phyloP scores from a whole-genome alignment of 148 eudicot genomes.

The Nepenthes mirabilis region DNA sequence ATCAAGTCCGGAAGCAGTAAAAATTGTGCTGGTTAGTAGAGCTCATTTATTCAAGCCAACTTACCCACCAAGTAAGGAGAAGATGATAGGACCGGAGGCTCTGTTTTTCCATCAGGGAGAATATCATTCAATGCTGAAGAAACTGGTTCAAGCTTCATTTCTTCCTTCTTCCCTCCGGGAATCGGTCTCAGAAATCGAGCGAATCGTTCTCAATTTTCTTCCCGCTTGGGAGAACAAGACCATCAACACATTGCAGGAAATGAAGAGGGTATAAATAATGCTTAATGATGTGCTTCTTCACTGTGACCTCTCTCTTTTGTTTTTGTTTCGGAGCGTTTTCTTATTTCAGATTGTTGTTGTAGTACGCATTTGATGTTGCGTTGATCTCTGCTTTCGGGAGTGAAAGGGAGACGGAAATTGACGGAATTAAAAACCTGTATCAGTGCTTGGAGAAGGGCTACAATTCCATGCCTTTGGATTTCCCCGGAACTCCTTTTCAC shows the following conservation, averaged over 20 bases:
- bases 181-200: slow-evolving; percentile 25
- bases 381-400: slow-evolving; percentile 65
- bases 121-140: slow-evolving; percentile 60
- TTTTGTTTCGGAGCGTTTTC: neutral
- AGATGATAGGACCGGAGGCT: slow-evolving; percentile 70
- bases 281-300: neutral
- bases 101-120: slow-evolving; percentile 82
- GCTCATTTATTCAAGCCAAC: slow-evolving; percentile 89
- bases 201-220: slow-evolving; percentile 42
- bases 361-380: slow-evolving; percentile 93
- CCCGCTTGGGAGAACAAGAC: slow-evolving; percentile 35
- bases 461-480: slow-evolving; percentile 83
- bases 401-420: slow-evolving; percentile 31
- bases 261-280: slow-evolving; percentile 53
- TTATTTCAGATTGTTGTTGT: neutral
- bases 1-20: slow-evolving; percentile 81
- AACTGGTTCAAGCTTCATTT: slow-evolving; percentile 46
- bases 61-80: slow-evolving; percentile 75
- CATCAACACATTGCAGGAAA: slow-evolving; percentile 56
- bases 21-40: slow-evolving; percentile 43
- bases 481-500: slow-evolving; percentile 68
- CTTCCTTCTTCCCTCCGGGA: slow-evolving; percentile 33
- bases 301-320: neutral
- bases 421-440: slow-evolving; percentile 47
- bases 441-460: slow-evolving; percentile 67